A percentile compares a stretch with the other conserved stretches of the same genome.
Evolutionary conservation across 768 basidiomycete species (phyloP).

Genomic region (Lactarius trivialis): DNA sequence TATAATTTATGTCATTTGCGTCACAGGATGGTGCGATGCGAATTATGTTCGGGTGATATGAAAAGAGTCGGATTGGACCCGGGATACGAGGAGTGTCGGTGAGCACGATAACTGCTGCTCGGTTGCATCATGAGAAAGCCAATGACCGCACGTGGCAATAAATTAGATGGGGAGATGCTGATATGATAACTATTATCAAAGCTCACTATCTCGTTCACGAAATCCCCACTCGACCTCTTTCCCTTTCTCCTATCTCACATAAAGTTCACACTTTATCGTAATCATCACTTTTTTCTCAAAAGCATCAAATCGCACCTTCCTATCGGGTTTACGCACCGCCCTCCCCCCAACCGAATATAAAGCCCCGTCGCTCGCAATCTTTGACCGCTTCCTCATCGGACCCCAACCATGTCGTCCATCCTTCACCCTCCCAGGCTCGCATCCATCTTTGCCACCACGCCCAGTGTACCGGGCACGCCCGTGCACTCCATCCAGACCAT

Average conservation of each 20-base stretch:
- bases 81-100: not conserved
- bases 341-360: constrained; percentile 14
- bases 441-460: constrained; percentile 63
- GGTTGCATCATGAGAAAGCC: not conserved
- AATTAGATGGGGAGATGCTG: not conserved
- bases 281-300: not conserved
- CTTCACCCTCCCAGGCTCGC: constrained; percentile 71
- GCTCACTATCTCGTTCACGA: not conserved
- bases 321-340: constrained; percentile 7
- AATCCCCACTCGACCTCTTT: not conserved
- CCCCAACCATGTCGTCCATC: constrained; percentile 22
- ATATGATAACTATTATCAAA: constrained; percentile 5
- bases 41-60: not conserved
- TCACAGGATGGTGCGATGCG: constrained; percentile 5
- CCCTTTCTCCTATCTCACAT: not conserved
- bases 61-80: constrained; percentile 1
- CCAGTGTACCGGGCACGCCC: constrained; percentile 76
- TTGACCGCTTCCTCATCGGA: constrained; percentile 9
- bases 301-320: not conserved
- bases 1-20: constrained; percentile 9
- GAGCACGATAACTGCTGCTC: not conserved
- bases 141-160: not conserved
- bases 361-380: not conserved
- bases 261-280: not conserved
- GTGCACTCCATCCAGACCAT: constrained; percentile 89